Evolutionary conservation across 2,329 filamentous ascomycete species (phyloP), one percentile per base, ranked within the genome.

Genomic region (Fusarium brachygibbosum): DNA sequence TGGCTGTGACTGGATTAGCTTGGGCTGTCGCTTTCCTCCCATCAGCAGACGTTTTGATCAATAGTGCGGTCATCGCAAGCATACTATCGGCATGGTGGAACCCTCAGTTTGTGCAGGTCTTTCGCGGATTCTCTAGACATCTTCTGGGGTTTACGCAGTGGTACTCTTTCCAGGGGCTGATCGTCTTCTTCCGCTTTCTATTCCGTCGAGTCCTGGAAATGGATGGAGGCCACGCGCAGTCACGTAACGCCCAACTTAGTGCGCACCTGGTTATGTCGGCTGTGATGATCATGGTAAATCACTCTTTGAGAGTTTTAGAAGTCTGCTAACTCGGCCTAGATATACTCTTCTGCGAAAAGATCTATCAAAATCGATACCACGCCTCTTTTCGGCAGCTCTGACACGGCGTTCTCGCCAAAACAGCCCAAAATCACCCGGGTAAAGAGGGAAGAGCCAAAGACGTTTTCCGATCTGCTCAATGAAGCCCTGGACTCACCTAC

Each of bases 81-180:
- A 68, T 88, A 4, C 71, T 85, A 19, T 85, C 88, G 5, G 78
- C 85, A 14, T 91, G 88, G 85, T 93, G 91, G 91, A 93, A 92
- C 66, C 89, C 90, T 0, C 86, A 85, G 61, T 87, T 92, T 68
- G 84, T 87, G 34, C 83, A 90, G 71, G 86, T 85, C 5, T 81
- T 83, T 34, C 82, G 86, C n/a, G 89, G 87, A 56, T 91, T 86
- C 75, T 86, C 83, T 29, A 84, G 81, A 65, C 88, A 87, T 58
- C 82, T 92, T 32, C 76, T 84, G 5, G 90, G 90, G 0, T 84
- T 92, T 14, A 81, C 82, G 5, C 84, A 87, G 52, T 91, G 91
- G 84, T 92, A 93, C 74, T 83, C 83, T 2, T 86, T 90, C 64
- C 91, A 94, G 73, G 75, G 84, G 3, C 75, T 91, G 32, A 83